Evolutionary conservation across 768 basidiomycete genomes (phyloP), one percentile per base, ranked within the genome.

Genomic region (Paxillus rubicundulus): DNA sequence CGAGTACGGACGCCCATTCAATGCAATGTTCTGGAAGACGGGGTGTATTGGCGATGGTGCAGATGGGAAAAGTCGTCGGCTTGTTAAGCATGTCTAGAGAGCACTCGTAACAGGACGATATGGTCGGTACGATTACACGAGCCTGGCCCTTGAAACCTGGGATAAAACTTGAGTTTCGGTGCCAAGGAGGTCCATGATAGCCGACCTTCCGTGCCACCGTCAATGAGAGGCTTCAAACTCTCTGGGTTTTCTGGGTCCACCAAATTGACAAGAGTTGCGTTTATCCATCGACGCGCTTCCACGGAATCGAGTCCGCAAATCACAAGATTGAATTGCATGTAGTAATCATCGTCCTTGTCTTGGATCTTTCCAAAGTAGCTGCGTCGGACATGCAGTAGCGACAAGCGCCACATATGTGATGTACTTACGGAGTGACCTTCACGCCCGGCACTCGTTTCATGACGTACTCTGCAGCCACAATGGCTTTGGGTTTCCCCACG

Each of bases 71-170:
- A 12, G 87, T 88, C 37, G 94, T 97, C 1, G 87, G 95, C 57
- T 98, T 98, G 72, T 97, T 98, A 47, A 98, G 82, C 91, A 98
- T 98, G 66, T 98, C 94, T 44, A 99, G 85, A 2, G 92, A 92
- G 68, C 97, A 99, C 70, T 99, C 97, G 62, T 98, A 98, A 68
- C 97, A 99, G 8, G 95, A 95, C 9, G 93, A 87, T 52, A 98
- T 81, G 1, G 92, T 92, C 1, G 97, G 97, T 14, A 99, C 77
- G 61, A 99, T 98, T 39, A 98, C 95, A 55, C 95, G 85, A 38
- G 95, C 93, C 73, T 99, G 97, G 14, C 97, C 97, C 72, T 92
- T 96, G 82, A 99, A 99, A 27, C 96, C 95, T 98, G 62, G 12
- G 34, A 21, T 34, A 33, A 28, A 37, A 47, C 46, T 53, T 52